Conservation (phyloP, 148 eudicot species). For the Limonium bicolor region DNA sequence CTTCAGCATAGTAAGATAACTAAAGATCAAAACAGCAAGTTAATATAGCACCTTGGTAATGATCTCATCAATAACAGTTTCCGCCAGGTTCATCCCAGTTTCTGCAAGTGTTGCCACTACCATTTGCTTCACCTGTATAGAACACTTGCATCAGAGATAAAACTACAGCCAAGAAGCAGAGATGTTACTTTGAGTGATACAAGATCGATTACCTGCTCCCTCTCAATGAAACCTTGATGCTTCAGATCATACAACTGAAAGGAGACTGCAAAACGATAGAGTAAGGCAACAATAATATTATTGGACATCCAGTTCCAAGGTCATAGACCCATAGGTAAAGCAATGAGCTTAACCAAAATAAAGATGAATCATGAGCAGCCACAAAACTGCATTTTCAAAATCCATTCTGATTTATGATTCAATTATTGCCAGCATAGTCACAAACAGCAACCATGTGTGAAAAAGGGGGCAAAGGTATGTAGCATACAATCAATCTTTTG, state of each 20-base stretch:
- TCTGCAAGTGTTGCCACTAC: conserved; percentile 92
- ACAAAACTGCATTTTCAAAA: not conserved
- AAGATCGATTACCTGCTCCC: conserved; percentile 54
- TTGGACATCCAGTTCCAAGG: no score
- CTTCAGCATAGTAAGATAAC: no score
- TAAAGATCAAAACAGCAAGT: no score
- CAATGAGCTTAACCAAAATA: no score
- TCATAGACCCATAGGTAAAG: no score
- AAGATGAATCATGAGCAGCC: not conserved
- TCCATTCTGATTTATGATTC: not conserved
- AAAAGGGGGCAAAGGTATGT: not conserved
- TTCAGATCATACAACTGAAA: conserved; percentile 90
- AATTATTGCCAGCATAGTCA: not conserved
- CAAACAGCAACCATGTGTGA: not conserved
- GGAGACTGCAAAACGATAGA: conserved; percentile 62
- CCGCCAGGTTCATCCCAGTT: conserved; percentile 93
- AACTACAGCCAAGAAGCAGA: not conserved
- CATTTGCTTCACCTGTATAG: conserved; percentile 77
- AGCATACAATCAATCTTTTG: conserved; percentile 88
- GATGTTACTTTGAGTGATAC: not conserved
- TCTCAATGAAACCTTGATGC: conserved; percentile 91
- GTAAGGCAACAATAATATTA: conserved; percentile 3
- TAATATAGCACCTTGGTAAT: conserved; percentile 56
- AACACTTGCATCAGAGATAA: not conserved
- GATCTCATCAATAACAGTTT: conserved; percentile 75